These are phyloP conservation scores for Herpetomonas tarakana DNA, from an alignment of 208 protist genomes.

Conservation along the genomic window DNA sequence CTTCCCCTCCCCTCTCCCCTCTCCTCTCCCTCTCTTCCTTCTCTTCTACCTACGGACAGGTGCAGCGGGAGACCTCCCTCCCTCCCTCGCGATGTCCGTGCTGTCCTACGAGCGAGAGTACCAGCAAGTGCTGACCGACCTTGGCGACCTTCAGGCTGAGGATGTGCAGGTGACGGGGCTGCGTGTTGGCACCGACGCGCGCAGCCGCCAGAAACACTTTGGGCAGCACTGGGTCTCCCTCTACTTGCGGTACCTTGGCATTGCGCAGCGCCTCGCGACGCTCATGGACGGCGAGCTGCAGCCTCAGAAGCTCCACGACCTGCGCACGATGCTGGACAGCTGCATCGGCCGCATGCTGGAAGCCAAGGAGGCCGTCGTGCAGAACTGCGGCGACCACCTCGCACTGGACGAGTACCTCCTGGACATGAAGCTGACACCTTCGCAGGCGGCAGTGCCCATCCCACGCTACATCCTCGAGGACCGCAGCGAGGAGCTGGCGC, in stretches of 20 bases:
- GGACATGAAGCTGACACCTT: slow-evolving; percentile 90
- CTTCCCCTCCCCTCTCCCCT: too few species aligned
- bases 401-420: slow-evolving; percentile 89
- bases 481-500: slow-evolving; percentile 55
- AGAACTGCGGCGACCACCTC: slow-evolving; percentile 82
- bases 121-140: slow-evolving; percentile 70
- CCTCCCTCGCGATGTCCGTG: too few species aligned
- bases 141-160: slow-evolving; percentile 58
- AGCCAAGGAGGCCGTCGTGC: slow-evolving; percentile 66
- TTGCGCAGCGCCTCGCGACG: slow-evolving; percentile 72
- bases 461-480: slow-evolving; percentile 91
- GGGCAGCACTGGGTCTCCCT: slow-evolving; percentile 80
- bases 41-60: too few species aligned
- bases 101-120: slow-evolving; percentile 76
- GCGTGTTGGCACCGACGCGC: slow-evolving; percentile 33
- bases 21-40: too few species aligned
- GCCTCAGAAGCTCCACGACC: slow-evolving; percentile 92
- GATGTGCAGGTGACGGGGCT: slow-evolving; percentile 46
- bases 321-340: slow-evolving; percentile 86
- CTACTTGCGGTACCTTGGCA: slow-evolving; percentile 90
- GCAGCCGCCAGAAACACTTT: slow-evolving; percentile 53
- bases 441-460: slow-evolving; percentile 80
- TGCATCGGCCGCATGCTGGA: slow-evolving; percentile 94
- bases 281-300: slow-evolving; percentile 92
- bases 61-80: too few species aligned